These are phyloP conservation scores for Carpinus fangiana DNA, from an alignment of 306 rosid species.

Conservation along the genomic window DNA sequence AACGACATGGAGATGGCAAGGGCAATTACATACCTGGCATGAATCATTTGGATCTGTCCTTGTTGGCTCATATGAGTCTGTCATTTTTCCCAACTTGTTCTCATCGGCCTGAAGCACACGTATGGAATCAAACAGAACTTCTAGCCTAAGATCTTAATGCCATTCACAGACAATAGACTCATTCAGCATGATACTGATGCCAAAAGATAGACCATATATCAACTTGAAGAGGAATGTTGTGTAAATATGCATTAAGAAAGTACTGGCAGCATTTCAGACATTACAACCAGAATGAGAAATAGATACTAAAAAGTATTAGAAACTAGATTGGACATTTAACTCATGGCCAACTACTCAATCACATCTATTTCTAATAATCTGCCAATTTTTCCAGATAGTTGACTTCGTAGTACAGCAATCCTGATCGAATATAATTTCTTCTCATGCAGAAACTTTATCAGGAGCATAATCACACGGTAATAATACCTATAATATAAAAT, in stretches of 20 bases:
- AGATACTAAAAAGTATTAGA: not conserved
- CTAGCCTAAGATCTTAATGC: constrained; percentile 10
- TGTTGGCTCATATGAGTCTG: constrained; percentile 33
- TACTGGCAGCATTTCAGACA: constrained; percentile 2
- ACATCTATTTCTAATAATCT: not conserved
- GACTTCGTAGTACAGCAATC: too few species aligned
- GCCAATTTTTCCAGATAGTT: not conserved
- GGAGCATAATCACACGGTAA: not conserved
- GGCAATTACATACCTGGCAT: constrained; percentile 29
- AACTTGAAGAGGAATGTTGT: not conserved
- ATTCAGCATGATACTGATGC: constrained; percentile 8
- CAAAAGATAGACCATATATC: not conserved
- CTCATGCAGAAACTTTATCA: not conserved
- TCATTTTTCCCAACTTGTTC: constrained; percentile 23
- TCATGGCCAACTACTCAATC: not conserved
- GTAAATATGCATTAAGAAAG: constrained; percentile 2
- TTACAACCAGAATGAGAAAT: not conserved
- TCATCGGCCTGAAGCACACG: constrained; percentile 41
- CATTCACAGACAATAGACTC: not conserved
- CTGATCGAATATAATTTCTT: not conserved
- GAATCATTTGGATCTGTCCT: constrained; percentile 32
- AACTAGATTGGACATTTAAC: not conserved
- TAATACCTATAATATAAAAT: not conserved
- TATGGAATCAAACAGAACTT: constrained; percentile 30
- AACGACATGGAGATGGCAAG: constrained; percentile 18